Evolutionary conservation across 352 stramenopile genomes (phyloP).

Genomic region (Globisporangium echinulatum): DNA sequence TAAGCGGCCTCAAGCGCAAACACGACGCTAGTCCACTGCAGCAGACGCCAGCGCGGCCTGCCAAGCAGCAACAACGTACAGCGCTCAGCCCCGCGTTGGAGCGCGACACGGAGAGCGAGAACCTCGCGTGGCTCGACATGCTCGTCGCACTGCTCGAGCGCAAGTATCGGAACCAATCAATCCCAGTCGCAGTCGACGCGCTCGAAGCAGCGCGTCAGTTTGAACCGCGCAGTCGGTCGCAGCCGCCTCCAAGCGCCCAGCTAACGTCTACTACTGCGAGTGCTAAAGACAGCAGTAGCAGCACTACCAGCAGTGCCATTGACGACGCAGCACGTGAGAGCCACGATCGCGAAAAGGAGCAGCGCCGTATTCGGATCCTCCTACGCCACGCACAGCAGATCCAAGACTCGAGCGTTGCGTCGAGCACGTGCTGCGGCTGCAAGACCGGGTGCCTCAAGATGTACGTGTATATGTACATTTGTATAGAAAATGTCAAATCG

Average conservation of each 20-base stretch:
- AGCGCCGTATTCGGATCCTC: slow-evolving; percentile 38
- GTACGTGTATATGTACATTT: slow-evolving; percentile 12
- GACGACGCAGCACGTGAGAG: background rate
- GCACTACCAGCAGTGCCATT: background rate
- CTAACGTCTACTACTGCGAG: background rate
- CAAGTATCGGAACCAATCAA: slow-evolving; percentile 34
- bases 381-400: slow-evolving; percentile 61
- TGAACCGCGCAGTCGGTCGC: slow-evolving; percentile 15
- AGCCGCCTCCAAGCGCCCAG: background rate
- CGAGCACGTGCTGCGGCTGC: slow-evolving; percentile 73
- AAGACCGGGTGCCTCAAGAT: slow-evolving; percentile 85
- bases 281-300: slow-evolving; percentile 1
- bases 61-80: background rate
- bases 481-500: too few relatives aligned
- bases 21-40: background rate
- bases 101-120: slow-evolving; percentile 31
- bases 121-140: slow-evolving; percentile 84
- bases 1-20: slow-evolving; percentile 14
- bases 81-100: slow-evolving; percentile 1
- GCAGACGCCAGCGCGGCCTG: background rate
- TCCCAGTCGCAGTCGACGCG: slow-evolving; percentile 33
- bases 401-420: slow-evolving; percentile 63
- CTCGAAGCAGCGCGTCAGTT: slow-evolving; percentile 38
- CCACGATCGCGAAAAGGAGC: slow-evolving; percentile 19
- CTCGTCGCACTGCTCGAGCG: slow-evolving; percentile 62